Evolutionary conservation across 2,329 filamentous ascomycete genomes (phyloP), one percentile per base, ranked within the genome.

Genomic region (Exophiala xenobiotica): DNA sequence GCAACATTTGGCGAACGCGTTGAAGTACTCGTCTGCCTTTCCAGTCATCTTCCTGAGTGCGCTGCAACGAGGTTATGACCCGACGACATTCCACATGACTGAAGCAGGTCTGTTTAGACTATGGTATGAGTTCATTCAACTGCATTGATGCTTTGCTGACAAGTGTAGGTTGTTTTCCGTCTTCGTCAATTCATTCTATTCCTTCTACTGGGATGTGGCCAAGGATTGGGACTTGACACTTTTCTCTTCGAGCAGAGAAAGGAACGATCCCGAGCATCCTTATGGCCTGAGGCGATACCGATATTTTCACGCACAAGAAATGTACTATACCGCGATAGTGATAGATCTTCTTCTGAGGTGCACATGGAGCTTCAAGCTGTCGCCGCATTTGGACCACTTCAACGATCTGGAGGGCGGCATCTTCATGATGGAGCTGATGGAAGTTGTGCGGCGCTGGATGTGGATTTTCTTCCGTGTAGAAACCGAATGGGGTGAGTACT

Each of bases 381-480:
- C 85, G 59, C 83, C 88, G 23, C 86, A 88, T 67, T 74, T 96
- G 51, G 86, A 91, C 66, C 88, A 88, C 67, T 84, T 95, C 50
- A 86, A 87, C 61, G 90, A 96, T 67, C 82, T 90, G 45, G 93
- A 97, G 73, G 85, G 85, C 49, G 89, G 89, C 6, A 88, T 97
- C 38, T 99, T 96, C 66, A 64, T 92, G 20, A 82, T 97, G 64
- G 87, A 96, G 74, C 78, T 88, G 38, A 75, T 96, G 8, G 93
- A 99, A 73, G 87, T 97, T 14, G 78, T 89, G 39, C 80, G 93
- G 41, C 80, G 93, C 51, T 97, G 92, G 90, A 80, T 97, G 54
- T 99, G 93, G 93, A 90, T 96, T 51, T 97, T 96, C 71, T 89
- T 97, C 71, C 82, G 93, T 7, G 85, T 95, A 33, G 93, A 99